Evolutionary conservation across 1,139 yeast genomes (phyloP).

Genomic region (Pichia sp.): DNA sequence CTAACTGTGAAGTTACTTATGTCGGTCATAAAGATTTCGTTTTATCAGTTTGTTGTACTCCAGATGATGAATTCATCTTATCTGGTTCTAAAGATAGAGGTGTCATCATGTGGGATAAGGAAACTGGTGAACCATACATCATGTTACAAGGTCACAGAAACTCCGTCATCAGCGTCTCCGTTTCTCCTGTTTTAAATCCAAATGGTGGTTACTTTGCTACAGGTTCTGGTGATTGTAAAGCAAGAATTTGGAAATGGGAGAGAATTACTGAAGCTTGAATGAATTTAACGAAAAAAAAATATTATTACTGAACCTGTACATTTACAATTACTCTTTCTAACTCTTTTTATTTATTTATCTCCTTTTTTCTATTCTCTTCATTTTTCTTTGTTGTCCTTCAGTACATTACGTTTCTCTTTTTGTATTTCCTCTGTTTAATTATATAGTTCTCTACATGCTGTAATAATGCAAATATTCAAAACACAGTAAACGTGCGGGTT

Average conservation of each 20-base stretch:
- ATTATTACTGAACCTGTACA: neutral
- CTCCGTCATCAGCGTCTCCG: constrained; percentile 91
- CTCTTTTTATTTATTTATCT: neutral
- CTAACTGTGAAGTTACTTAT: constrained; percentile 87
- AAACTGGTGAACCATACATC: constrained; percentile 86
- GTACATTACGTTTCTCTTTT: constrained; percentile 1
- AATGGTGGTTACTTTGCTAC: constrained; percentile 88
- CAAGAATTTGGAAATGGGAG: constrained; percentile 90
- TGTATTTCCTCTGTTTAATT: constrained; percentile 4
- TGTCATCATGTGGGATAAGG: constrained; percentile 95
- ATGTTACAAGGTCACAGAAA: constrained; percentile 98
- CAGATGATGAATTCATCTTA: constrained; percentile 86
- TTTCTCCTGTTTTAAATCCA: constrained; percentile 56
- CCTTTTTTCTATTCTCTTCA: neutral
- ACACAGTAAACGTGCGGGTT: no score
- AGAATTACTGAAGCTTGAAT: constrained; percentile 18
- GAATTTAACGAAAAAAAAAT: no score
- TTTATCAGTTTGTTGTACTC: constrained; percentile 90
- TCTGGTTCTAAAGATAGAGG: constrained; percentile 98
- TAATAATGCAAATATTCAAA: no score
- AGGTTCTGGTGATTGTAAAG: constrained; percentile 97
- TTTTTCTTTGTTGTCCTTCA: neutral
- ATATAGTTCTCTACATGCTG: no score
- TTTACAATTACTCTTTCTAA: neutral
- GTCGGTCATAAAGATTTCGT: constrained; percentile 98